Percentiles rank a stretch among this genome's conserved stretches.
Conservation (phyloP, 805 yeast genomes). For the Cyberlindnera xishuangbannaensis region DNA sequence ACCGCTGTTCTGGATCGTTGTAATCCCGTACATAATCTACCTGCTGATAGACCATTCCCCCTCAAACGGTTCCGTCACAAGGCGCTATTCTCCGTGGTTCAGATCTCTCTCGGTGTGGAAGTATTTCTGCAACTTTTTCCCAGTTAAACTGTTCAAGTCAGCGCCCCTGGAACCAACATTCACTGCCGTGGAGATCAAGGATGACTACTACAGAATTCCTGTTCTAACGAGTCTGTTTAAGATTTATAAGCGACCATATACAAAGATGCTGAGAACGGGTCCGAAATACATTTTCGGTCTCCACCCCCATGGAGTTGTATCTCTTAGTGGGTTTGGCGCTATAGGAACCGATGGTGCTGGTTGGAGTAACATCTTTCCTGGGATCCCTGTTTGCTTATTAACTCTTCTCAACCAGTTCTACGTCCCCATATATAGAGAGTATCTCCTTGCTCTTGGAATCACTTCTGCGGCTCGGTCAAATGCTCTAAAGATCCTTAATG, state of each 20-base stretch:
- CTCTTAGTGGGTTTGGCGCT: conserved; percentile 84
- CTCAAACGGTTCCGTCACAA: conserved; percentile 62
- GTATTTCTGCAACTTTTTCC: conserved; percentile 74
- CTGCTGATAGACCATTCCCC: conserved; percentile 60
- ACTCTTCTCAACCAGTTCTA: conserved; percentile 81
- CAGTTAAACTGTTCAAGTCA: conserved; percentile 65
- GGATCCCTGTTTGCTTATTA: conserved; percentile 70
- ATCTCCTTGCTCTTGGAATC: conserved; percentile 71
- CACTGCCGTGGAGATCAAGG: conserved; percentile 28
- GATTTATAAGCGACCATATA: conserved; percentile 22
- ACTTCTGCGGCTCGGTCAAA: conserved; percentile 78
- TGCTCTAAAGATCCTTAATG: conserved; percentile 54
- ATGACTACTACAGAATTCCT: conserved; percentile 18
- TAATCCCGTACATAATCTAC: conserved; percentile 60
- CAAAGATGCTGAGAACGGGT: conserved; percentile 40
- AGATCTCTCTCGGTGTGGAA: conserved; percentile 58
- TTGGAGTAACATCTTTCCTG: conserved; percentile 69
- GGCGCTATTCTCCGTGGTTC: conserved; percentile 51
- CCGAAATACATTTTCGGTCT: conserved; percentile 85
- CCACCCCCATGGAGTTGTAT: conserved; percentile 95
- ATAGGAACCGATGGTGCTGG: conserved; percentile 78
- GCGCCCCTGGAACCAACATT: conserved; percentile 71
- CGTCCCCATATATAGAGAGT: conserved; percentile 83
- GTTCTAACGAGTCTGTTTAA: conserved; percentile 10
- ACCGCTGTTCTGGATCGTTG: conserved; percentile 60